phyloP scores from a whole-genome alignment of 805 yeast species.

The Candida railenensis region DNA sequence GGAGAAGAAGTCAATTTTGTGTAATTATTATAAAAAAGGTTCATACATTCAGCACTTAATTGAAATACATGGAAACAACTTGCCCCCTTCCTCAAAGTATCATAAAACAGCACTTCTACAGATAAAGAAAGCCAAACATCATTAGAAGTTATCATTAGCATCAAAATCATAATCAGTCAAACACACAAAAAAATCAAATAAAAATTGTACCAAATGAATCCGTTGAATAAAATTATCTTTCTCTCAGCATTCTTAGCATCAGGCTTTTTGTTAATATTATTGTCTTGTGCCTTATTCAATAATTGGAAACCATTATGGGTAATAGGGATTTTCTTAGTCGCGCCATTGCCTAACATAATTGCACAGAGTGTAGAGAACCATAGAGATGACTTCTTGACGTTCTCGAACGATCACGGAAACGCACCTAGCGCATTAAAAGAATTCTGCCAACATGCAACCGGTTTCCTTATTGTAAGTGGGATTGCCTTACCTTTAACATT shows the following conservation, averaged over 20 bases:
- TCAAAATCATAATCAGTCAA: too few relatives aligned
- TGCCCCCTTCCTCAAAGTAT: too few relatives aligned
- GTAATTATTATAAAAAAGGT: too few relatives aligned
- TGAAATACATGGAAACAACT: too few relatives aligned
- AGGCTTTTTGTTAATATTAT: constrained; percentile 41
- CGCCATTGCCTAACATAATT: constrained; percentile 45
- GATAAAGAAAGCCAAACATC: too few relatives aligned
- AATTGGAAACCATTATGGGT: constrained; percentile 45
- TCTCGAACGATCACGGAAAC: constrained; percentile 39
- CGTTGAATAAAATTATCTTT: constrained; percentile 46
- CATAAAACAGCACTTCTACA: too few relatives aligned
- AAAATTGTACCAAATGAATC: constrained; percentile 30
- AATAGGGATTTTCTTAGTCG: constrained; percentile 39
- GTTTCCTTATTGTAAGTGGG: constrained; percentile 43
- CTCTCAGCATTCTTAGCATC: constrained; percentile 45
- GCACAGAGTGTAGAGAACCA: constrained; percentile 35
- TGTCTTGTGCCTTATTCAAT: constrained; percentile 45
- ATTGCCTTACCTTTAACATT: constrained; percentile 42
- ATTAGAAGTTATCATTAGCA: too few relatives aligned
- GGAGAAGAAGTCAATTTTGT: too few relatives aligned
- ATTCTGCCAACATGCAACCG: constrained; percentile 37
- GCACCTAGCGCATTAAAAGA: constrained; percentile 39
- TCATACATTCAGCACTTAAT: too few relatives aligned
- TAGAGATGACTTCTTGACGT: constrained; percentile 44
- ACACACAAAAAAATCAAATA: not conserved